These are phyloP conservation scores for Neurospora sp. DNA, from an alignment of 495 filamentous ascomycete genomes.

Conservation along the genomic window DNA sequence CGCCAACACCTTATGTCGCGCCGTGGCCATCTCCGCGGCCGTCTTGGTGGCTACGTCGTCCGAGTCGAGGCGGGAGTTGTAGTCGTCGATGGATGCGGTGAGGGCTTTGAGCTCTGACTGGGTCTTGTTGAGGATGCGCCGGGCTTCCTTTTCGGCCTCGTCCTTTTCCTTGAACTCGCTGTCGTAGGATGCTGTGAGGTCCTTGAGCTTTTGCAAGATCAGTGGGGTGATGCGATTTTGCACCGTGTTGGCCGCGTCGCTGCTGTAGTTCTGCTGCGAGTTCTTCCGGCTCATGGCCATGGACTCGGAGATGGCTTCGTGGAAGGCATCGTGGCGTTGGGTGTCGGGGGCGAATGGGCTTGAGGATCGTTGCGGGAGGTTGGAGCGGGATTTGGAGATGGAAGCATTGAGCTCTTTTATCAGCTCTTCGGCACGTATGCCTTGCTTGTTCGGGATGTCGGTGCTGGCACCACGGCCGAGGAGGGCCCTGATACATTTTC, in stretches of 20 bases:
- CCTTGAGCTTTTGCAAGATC: conserved; percentile 46
- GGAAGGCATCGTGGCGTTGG: conserved; percentile 32
- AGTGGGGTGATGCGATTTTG: conserved; percentile 46
- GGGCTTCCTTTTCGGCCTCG: conserved; percentile 45
- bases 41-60: conserved; percentile 34
- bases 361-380: conserved; percentile 43
- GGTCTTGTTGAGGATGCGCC: conserved; percentile 43
- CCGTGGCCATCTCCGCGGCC: conserved; percentile 22
- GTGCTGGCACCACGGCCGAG: conserved; percentile 62
- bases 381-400: conserved; percentile 33
- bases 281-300: conserved; percentile 2
- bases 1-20: conserved; percentile 27
- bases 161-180: conserved; percentile 51
- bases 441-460: conserved; percentile 69
- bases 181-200: conserved; percentile 48
- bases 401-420: conserved; percentile 49
- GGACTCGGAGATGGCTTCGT: conserved; percentile 28
- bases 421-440: conserved; percentile 67
- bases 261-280: conserved; percentile 24
- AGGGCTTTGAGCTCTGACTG: conserved; percentile 44
- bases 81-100: conserved; percentile 37
- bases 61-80: conserved; percentile 32
- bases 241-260: conserved; percentile 51
- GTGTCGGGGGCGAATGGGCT: conserved; percentile 50
- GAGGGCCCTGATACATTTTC: conserved; percentile 62